Percentiles rank a stretch among this genome's conserved stretches.
These are phyloP conservation scores for Entomortierella lignicola DNA, from an alignment of 192 early-diverging fungal species.

Conservation along the genomic window DNA sequence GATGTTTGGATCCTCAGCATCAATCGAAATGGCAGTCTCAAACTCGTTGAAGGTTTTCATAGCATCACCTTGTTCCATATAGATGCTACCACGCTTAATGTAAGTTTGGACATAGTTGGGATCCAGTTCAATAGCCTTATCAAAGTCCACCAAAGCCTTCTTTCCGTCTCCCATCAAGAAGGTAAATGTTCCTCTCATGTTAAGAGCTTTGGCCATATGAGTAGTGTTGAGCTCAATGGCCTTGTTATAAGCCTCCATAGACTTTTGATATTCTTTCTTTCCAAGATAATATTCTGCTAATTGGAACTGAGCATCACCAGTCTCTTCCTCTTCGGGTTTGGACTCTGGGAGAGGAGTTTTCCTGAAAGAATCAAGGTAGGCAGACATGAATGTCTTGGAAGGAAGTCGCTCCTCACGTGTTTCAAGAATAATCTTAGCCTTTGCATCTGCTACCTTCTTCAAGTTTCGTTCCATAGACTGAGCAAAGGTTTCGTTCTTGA, in stretches of 20 bases:
- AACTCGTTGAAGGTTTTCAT: conserved; percentile 74
- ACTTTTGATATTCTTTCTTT: conserved; percentile 68
- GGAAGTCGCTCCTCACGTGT: conserved; percentile 78
- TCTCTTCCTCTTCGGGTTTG: conserved; percentile 36
- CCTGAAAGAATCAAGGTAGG: conserved; percentile 94
- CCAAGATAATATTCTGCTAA: conserved; percentile 63
- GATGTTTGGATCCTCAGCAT: conserved; percentile 84
- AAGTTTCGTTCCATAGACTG: conserved; percentile 89
- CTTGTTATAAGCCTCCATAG: conserved; percentile 70
- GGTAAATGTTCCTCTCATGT: conserved; percentile 88
- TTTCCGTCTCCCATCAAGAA: conserved; percentile 89
- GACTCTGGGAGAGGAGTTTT: conserved; percentile 36
- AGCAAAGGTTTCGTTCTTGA: conserved; percentile 86
- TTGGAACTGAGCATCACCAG: conserved; percentile 65
- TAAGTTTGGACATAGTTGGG: conserved; percentile 84
- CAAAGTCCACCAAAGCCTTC: conserved; percentile 77
- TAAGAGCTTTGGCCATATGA: conserved; percentile 75
- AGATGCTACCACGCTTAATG: conserved; percentile 92
- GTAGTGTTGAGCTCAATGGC: conserved; percentile 71
- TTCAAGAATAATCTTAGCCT: conserved; percentile 79
- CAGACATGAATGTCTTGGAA: conserved; percentile 91
- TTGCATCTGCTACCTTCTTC: conserved; percentile 80
- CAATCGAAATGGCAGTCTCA: conserved; percentile 73
- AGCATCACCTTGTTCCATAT: conserved; percentile 85
- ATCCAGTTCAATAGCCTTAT: conserved; percentile 83